Conservation (phyloP, 164 flowering plant genomes). For the Piper longum region DNA sequence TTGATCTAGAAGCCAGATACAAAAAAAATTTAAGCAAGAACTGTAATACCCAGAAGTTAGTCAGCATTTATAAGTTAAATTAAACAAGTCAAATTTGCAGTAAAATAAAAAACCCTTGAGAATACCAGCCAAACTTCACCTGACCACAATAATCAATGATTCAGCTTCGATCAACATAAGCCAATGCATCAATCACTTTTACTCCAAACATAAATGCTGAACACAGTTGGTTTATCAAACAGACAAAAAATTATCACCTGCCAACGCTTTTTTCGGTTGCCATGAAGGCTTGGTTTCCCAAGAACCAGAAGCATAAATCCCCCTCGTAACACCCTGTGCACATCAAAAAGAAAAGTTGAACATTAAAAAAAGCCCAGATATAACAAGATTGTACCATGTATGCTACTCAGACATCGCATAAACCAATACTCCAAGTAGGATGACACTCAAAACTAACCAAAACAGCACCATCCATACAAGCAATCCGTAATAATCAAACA, state of each 20-base stretch:
- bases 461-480: too few relatives aligned
- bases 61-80: too few relatives aligned
- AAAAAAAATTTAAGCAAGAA: too few relatives aligned
- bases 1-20: too few relatives aligned
- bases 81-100: not conserved
- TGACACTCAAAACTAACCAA: too few relatives aligned
- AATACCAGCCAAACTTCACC: not conserved
- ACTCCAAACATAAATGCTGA: not conserved
- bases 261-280: constrained; percentile 1
- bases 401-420: not conserved
- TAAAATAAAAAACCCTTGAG: not conserved
- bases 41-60: too few relatives aligned
- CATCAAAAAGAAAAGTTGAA: not conserved
- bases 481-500: too few relatives aligned
- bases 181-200: not conserved
- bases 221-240: not conserved
- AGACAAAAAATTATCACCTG: constrained; percentile 1
- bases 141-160: not conserved
- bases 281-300: constrained; percentile 5
- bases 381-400: not conserved
- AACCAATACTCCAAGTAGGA: too few relatives aligned
- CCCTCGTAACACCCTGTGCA: constrained; percentile 4
- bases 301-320: not conserved
- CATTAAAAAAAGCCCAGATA: not conserved
- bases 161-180: not conserved